Base-by-base conservation (phyloP, 768 basidiomycete species). In the Phallus indusiatus region DNA sequence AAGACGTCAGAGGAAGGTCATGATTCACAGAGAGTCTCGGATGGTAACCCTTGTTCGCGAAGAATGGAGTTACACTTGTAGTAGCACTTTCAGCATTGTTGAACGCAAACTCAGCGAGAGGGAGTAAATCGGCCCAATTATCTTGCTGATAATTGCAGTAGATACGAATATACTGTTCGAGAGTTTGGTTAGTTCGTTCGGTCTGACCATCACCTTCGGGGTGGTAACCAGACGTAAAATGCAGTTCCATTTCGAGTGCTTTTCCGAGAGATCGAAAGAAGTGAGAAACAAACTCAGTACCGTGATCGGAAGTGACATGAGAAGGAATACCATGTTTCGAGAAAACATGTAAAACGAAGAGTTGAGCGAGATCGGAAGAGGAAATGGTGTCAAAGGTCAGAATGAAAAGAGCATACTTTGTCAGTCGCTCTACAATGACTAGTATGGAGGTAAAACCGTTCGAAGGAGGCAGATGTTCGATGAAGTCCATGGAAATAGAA, bases 371-470 rank as follows among this genome's bases (percentile, higher is more conserved):
- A 16, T 73, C 68, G 0, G 61, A 51, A 1, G 75, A 63, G 11
- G 63, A 64, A 34, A 72, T 64, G 8, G 59, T 62, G 21, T 72
- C 62, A 34, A 61, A 56, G 53, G 66, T 64, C 0, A 76, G 75
- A 37, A 79, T 70, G 63, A 81, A 79, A 56, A 75, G 71, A 1
- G 71, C 72, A 57, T 67, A 66, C 50, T 75, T 73, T n/a, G 75
- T 74, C 46, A 79, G 60, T 3, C 71, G 64, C 61, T 76, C 71
- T 22, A 72, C 70, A 22, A 80, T 59, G 8, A 74, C 71, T 48
- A 76, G 64, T 54, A 78, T 73, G 0, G 69, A 55, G 62, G 76
- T 64, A 59, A 67, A 76, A 6, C 70, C 70, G 51, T 73, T 65
- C 6, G 73, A 74, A 0, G 55, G 51, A 0, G 76, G 77, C 1